Evolutionary conservation across 1,284 basidiomycete species (phyloP), one percentile per base, ranked within the genome.

Genomic region (Anthracocystis walkeri): DNA sequence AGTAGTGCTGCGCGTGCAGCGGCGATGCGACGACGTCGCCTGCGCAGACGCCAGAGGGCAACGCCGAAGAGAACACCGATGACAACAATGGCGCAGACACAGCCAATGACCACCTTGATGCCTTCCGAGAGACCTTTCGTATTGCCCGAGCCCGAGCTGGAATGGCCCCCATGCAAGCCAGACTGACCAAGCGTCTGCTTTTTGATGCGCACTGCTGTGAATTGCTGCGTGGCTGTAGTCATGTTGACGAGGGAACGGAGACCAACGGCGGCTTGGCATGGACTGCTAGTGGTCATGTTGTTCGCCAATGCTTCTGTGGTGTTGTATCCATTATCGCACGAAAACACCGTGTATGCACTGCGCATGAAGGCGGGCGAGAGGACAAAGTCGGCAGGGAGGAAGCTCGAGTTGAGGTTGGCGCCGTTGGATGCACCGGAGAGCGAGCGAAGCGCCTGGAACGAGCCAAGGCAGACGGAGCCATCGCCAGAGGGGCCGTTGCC

Each of bases 331-430:
- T 44, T 57, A 38, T 80, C 78, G 57, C 81, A 82, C 38, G 73
- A 75, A 33, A 77, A 78, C 31, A 80, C 76, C 12, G 70, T 77
- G 60, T 79, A 82, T n/a, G 76, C 75, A 53, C 72, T 79, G 20
- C 81, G 79, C 66, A 82, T 67, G 42, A 82, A 77, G 33, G 81
- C 68, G 7, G 78, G 71, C 18, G 76, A 76, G 23, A 82, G 77
- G 16, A 82, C 69, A 40, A 81, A 73, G 58, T 82, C 78, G 53
- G 80, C 80, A 10, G 75, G 74, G 18, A 75, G 58, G 57, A 65
- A 62, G 45, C 62, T 70, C 23, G 69, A 42, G 50, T 74, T 69
- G 33, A 58, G 58, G 25, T 67, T 65, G 51, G 66, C 49, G 44
- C 65, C 61, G 27, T 54, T 66, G 12, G 66, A 75, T 3, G 71